phyloP scores from a whole-genome alignment of 2,329 filamentous ascomycete species.

The Septoria petroselini region DNA sequence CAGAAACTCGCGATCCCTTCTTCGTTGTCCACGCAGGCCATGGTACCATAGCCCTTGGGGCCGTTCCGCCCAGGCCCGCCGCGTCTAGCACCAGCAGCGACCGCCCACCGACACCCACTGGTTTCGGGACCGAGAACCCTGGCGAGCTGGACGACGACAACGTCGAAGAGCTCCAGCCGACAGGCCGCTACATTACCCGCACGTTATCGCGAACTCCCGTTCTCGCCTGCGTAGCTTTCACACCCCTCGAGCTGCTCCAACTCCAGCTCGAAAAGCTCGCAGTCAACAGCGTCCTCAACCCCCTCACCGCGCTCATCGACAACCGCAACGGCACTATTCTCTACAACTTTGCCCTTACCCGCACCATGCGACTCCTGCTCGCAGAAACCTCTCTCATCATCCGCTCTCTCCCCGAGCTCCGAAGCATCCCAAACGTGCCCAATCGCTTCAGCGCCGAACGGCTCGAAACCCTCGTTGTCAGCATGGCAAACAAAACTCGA shows the following conservation, averaged over 20 bases:
- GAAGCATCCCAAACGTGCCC: conserved; percentile 57
- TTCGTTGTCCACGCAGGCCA: conserved; percentile 56
- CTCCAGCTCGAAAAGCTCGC: conserved; percentile 77
- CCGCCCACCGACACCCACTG: conserved; percentile 14
- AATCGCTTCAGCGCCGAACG: conserved; percentile 60
- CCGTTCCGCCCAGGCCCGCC: conserved; percentile 43
- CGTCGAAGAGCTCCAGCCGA: conserved; percentile 33
- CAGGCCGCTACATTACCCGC: conserved; percentile 60
- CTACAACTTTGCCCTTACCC: conserved; percentile 62
- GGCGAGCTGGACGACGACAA: conserved; percentile 18
- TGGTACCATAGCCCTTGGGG: conserved; percentile 57
- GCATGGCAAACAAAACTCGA: conserved; percentile 54
- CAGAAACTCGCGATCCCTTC: conserved; percentile 46
- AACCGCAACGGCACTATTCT: conserved; percentile 69
- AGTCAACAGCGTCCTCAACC: conserved; percentile 73
- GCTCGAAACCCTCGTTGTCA: conserved; percentile 58
- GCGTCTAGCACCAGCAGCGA: not conserved
- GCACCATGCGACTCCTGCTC: conserved; percentile 67
- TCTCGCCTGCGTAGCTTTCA: conserved; percentile 59
- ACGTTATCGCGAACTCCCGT: conserved; percentile 61
- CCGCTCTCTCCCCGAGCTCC: conserved; percentile 69
- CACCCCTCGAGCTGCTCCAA: conserved; percentile 61
- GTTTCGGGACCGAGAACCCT: conserved; percentile 21
- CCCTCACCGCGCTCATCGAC: conserved; percentile 76
- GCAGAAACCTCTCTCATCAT: conserved; percentile 73